These are phyloP conservation scores for Zea mays DNA, from an alignment of 176 grass and related monocot genomes.

Conservation along the genomic window DNA sequence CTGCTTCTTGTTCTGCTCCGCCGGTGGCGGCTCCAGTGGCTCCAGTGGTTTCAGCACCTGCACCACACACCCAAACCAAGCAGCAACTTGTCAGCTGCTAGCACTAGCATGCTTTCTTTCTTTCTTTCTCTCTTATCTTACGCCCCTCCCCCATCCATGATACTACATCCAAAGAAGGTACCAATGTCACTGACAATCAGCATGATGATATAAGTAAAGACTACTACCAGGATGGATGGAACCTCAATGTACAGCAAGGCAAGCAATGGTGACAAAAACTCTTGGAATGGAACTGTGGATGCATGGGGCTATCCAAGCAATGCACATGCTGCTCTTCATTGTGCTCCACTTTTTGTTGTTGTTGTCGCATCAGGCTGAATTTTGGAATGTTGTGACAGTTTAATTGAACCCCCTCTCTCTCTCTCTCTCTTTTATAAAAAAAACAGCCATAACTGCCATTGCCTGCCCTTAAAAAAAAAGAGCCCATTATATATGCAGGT, in stretches of 20 bases:
- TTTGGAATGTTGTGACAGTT: not conserved
- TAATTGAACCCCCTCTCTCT: no score
- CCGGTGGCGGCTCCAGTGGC: conserved; percentile 48
- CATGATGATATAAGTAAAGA: not conserved
- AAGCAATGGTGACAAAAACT: not conserved
- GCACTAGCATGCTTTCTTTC: no score
- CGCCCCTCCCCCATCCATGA: not conserved
- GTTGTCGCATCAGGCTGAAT: not conserved
- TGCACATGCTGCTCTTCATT: not conserved
- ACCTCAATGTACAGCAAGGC: not conserved
- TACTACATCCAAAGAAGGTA: not conserved
- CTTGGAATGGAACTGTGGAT: not conserved
- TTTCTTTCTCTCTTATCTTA: not conserved
- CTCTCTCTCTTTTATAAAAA: not conserved
- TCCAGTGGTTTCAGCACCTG: conserved; percentile 57
- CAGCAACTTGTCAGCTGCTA: not conserved
- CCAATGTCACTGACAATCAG: not conserved
- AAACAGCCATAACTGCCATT: not conserved
- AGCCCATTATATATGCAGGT: not conserved
- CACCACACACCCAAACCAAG: conserved; percentile 12
- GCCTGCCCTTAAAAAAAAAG: not conserved
- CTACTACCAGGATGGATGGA: not conserved
- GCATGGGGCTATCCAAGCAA: not conserved
- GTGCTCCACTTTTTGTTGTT: not conserved
- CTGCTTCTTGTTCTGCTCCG: conserved; percentile 42